Conservation (phyloP, 1,284 basidiomycete species). For the Mycena sp. region DNA sequence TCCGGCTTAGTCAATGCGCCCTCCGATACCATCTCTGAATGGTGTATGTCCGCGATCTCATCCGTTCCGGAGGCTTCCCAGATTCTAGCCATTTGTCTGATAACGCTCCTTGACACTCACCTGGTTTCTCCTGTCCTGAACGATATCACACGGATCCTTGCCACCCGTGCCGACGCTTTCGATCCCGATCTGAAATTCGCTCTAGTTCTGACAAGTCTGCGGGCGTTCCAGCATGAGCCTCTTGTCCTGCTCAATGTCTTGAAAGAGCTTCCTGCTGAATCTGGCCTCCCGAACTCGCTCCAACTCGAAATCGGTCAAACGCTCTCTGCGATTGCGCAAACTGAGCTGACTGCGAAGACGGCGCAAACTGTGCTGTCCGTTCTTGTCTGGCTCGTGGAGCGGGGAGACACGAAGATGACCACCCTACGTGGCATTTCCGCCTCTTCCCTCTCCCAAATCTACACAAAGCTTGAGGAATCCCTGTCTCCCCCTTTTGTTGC, state of each 20-base stretch:
- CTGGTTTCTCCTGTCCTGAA: conserved; percentile 45
- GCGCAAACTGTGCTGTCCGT: conserved; percentile 52
- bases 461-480: conserved; percentile 39
- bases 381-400: conserved; percentile 58
- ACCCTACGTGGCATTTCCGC: conserved; percentile 52
- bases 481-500: conserved; percentile 38
- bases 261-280: conserved; percentile 36
- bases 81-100: conserved; percentile 22
- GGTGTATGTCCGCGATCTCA: conserved; percentile 44
- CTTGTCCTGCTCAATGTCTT: conserved; percentile 40
- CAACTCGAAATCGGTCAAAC: conserved; percentile 49
- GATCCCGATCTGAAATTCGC: conserved; percentile 54
- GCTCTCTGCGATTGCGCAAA: conserved; percentile 44
- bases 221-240: conserved; percentile 45
- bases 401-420: conserved; percentile 48
- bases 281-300: conserved; percentile 39
- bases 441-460: conserved; percentile 47
- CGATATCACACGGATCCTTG: conserved; percentile 25
- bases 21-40: conserved; percentile 44
- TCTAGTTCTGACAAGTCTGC: conserved; percentile 54
- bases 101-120: conserved; percentile 41
- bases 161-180: conserved; percentile 39
- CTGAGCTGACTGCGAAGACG: conserved; percentile 34
- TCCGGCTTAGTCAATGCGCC: conserved; percentile 46
- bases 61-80: conserved; percentile 23